Base-by-base conservation (phyloP, 116 monocot genomes). In the Phalaenopsis hybrid region DNA sequence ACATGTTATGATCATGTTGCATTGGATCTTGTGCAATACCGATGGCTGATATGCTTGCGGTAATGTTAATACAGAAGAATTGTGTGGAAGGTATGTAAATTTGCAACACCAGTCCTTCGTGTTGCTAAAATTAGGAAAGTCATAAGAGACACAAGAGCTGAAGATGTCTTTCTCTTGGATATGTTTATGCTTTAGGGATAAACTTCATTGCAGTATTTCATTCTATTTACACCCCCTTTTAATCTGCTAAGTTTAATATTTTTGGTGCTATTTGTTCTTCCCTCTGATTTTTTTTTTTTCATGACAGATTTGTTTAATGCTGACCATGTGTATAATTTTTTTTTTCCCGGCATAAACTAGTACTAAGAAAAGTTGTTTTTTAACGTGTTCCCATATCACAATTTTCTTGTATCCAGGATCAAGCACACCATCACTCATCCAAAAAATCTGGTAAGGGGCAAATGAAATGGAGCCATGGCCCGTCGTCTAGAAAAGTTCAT, bases 401-500 rank as follows among this genome's bases (percentile, higher is more conserved):
- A 23, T 45, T 18, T n/a, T 75, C 21, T 21, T 75, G 44, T 33
- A 75, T 46, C 20, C 78, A 94, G 90, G 90, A 83, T 2, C 88
- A 87, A 51, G 70, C 82, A 75, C 76, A 77, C 25, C 57, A 75
- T 77, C 85, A 84, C 72, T 81, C 61, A 79, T 57, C 82, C 45
- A 82, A 55, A 34, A 90, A 83, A 31, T 78, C 81, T 65, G n/a
- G 31, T 10, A 85, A 84, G 84, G 85, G 88, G 17, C 85, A 83
- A 67, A 81, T 59, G 34, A 88, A 79, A 50, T 84, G 33, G 81
- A 86, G 69, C 74, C 78, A 87, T 80, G 86, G 77, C 31, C 77
- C 84, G 59, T 79, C 81, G 55, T 79, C 81, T 75, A 87, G 41
- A 77, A 83, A 87, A 77, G 76, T 57, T 69, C 82, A 88, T 34